These are phyloP conservation scores for Phialophora tarda DNA, from an alignment of 2,329 filamentous ascomycete species.

Conservation along the genomic window DNA sequence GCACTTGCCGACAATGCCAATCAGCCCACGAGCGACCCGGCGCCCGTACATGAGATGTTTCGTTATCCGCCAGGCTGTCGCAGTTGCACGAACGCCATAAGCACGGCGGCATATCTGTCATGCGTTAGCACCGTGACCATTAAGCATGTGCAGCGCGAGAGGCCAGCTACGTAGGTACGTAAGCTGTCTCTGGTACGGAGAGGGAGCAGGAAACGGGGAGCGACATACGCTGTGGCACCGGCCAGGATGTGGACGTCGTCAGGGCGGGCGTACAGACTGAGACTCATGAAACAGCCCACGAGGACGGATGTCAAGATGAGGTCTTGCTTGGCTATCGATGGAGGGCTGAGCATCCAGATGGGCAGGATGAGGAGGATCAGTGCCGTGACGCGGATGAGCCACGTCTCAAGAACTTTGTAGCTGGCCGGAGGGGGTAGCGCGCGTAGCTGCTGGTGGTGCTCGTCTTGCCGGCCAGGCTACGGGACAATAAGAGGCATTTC, in stretches of 20 bases:
- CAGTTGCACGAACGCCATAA: background rate
- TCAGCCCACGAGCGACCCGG: no score
- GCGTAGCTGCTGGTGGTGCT: background rate
- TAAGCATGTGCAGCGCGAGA: background rate
- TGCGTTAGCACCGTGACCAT: background rate
- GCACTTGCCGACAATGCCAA: background rate
- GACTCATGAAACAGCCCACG: constrained; percentile 1
- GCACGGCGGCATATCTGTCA: background rate
- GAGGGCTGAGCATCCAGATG: background rate
- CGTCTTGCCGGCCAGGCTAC: background rate
- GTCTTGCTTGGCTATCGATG: background rate
- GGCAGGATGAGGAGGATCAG: background rate
- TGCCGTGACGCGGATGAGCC: background rate
- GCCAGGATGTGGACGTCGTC: background rate
- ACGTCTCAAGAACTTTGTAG: background rate
- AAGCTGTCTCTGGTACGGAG: no score
- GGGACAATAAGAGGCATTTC: background rate
- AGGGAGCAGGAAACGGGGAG: no score
- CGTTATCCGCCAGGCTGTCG: background rate
- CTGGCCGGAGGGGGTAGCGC: background rate
- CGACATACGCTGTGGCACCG: background rate
- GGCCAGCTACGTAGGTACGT: no score
- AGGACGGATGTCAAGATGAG: background rate
- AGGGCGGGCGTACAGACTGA: background rate
- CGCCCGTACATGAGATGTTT: background rate